Evolutionary conservation across 1,284 basidiomycete genomes (phyloP), one percentile per base, ranked within the genome.

Genomic region (Golubevia sp.): DNA sequence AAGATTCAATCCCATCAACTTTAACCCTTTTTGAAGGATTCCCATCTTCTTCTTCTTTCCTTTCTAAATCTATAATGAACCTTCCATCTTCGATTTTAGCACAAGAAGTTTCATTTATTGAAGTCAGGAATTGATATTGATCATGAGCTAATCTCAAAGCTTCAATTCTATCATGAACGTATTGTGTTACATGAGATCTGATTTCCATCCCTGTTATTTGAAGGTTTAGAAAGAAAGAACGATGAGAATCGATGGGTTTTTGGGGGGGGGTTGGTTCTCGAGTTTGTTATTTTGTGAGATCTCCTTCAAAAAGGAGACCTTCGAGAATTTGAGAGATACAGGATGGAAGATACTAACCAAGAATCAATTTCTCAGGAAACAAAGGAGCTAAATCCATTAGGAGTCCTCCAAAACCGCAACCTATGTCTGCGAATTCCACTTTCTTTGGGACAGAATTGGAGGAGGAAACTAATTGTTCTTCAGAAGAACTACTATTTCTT

Each of bases 371-470:
- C 67, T 97, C 90, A 11, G 97, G 97, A 83, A 91, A 97, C 62
- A 93, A 85, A 3, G 95, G 94, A 0, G 95, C 94, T 24, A 99
- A 89, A 6, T 92, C 87, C 77, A 97, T 92, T 63, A 97, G 86
- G 50, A 99, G 88, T 5, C 97, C 97, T 18, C 97, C 97, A 79
- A 99, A 99, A 49, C 97, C 97, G 84, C 97, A 99, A 0, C 97
- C 97, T 23, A 99, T 90, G 85, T 99, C 97, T 2, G 93, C 96
- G 81, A 96, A 97, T 85, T 96, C 94, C 44, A 97, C 95, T 13
- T 86, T 85, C 80, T 90, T 90, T 26, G 60, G 60, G 20, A 54
- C 60, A 18, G 49, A 58, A 1, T 30, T 48, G n/a, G 27, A 21
- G 21, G 44, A 54, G 13, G 52, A 18, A 24, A 49, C 34, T n/a